Conservation (phyloP, 805 yeast genomes). For the Sugiyamaella marilandica region DNA sequence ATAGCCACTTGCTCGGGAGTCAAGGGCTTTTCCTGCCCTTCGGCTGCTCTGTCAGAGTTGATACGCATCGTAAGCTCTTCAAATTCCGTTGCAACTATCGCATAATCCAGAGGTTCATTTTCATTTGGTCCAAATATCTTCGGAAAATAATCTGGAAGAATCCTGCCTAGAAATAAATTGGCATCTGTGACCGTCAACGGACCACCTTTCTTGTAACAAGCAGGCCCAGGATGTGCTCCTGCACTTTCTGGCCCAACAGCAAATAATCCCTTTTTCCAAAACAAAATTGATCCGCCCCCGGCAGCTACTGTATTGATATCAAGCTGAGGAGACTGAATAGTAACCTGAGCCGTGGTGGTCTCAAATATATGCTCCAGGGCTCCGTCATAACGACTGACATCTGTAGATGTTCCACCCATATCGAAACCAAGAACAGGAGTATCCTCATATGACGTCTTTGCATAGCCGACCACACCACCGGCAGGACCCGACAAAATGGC, state of each 20-base stretch:
- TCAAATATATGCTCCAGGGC: conserved; percentile 74
- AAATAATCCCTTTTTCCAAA: conserved; percentile 67
- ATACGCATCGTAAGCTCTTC: conserved; percentile 50
- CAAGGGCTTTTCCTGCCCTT: conserved; percentile 33
- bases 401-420: conserved; percentile 91
- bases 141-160: conserved; percentile 72
- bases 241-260: conserved; percentile 87
- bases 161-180: conserved; percentile 64
- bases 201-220: conserved; percentile 80
- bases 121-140: conserved; percentile 79
- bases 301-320: conserved; percentile 82
- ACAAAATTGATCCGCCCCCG: conserved; percentile 71
- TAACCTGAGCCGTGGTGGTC: conserved; percentile 76
- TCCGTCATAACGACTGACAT: conserved; percentile 70
- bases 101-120: conserved; percentile 60
- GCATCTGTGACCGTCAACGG: conserved; percentile 86
- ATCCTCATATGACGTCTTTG: conserved; percentile 64
- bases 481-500: conserved; percentile 96
- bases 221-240: conserved; percentile 85
- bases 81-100: conserved; percentile 48
- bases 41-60: conserved; percentile 44
- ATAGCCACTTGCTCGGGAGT: conserved; percentile 66
- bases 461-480: conserved; percentile 94
- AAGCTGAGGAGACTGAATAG: conserved; percentile 78
- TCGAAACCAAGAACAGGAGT: conserved; percentile 77